These are phyloP conservation scores for Candida schatavii DNA, from an alignment of 805 yeast genomes.

Conservation along the genomic window DNA sequence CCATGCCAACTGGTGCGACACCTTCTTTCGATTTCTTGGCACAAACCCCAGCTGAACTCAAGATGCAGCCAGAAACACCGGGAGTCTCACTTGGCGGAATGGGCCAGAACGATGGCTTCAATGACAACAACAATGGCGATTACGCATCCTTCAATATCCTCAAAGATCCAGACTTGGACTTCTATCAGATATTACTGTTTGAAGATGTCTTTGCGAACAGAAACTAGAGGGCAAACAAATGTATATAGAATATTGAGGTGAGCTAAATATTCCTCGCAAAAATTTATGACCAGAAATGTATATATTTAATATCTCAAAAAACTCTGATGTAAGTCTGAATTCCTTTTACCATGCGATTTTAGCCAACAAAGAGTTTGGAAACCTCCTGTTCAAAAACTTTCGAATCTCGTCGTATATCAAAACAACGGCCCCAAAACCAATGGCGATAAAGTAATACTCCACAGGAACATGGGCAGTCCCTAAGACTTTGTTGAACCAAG, in stretches of 20 bases:
- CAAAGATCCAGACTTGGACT: not conserved
- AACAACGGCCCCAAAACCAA: constrained; percentile 43
- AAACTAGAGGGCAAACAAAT: not conserved
- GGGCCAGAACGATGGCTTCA: not conserved
- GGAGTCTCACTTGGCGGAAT: not conserved
- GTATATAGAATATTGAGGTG: too few relatives aligned
- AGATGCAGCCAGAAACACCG: not conserved
- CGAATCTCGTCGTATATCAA: constrained; percentile 42
- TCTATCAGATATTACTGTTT: not conserved
- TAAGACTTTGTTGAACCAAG: constrained; percentile 34
- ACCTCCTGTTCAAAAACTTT: constrained; percentile 32
- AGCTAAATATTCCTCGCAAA: too few relatives aligned
- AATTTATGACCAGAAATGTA: too few relatives aligned
- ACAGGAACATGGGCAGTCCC: constrained; percentile 40
- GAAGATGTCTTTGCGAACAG: constrained; percentile 1
- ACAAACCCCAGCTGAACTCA: not conserved
- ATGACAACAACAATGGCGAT: not conserved
- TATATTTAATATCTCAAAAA: too few relatives aligned
- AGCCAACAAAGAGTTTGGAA: constrained; percentile 38
- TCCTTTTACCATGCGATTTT: constrained; percentile 43
- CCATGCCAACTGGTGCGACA: too few relatives aligned
- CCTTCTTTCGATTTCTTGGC: not conserved
- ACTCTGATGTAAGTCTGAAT: too few relatives aligned
- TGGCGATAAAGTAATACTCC: constrained; percentile 45
- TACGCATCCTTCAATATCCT: not conserved